Evolutionary conservation across 148 eudicot species (phyloP).

Genomic region (Rhododendron vialii): DNA sequence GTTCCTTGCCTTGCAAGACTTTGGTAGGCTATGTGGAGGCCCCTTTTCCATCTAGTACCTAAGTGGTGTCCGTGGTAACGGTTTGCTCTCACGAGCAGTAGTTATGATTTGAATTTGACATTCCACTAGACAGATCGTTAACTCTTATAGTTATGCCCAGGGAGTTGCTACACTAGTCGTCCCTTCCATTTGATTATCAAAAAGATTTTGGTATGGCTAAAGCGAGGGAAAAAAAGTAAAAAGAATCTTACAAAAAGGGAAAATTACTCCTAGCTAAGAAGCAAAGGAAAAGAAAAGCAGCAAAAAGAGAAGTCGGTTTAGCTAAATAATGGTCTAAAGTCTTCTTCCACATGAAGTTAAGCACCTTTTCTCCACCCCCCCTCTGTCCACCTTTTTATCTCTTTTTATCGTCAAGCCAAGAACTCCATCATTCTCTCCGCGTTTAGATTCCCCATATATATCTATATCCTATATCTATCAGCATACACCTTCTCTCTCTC

Average conservation of each 20-base stretch:
- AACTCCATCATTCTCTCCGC: slow-evolving; percentile 10
- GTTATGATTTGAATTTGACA: no score
- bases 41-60: no score
- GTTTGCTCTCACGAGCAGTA: no score
- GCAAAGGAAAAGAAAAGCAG: not conserved
- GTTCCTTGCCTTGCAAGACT: no score
- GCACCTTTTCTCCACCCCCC: slow-evolving; percentile 17
- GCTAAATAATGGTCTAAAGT: slow-evolving; percentile 13
- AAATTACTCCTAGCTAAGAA: not conserved
- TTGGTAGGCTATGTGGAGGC: no score
- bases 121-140: no score
- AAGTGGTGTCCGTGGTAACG: no score
- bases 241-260: not conserved
- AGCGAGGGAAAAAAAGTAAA: not conserved
- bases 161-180: no score
- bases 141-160: no score
- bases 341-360: slow-evolving; percentile 57
- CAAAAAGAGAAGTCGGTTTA: slow-evolving; percentile 1
- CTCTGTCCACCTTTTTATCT: not conserved
- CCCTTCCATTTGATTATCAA: no score
- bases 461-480: not conserved
- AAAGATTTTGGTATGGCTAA: not conserved
- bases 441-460: not conserved
- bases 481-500: not conserved
- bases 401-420: slow-evolving; percentile 4